Evolutionary conservation across 495 filamentous ascomycete species (phyloP).

Genomic region (Choiromyces venosus): DNA sequence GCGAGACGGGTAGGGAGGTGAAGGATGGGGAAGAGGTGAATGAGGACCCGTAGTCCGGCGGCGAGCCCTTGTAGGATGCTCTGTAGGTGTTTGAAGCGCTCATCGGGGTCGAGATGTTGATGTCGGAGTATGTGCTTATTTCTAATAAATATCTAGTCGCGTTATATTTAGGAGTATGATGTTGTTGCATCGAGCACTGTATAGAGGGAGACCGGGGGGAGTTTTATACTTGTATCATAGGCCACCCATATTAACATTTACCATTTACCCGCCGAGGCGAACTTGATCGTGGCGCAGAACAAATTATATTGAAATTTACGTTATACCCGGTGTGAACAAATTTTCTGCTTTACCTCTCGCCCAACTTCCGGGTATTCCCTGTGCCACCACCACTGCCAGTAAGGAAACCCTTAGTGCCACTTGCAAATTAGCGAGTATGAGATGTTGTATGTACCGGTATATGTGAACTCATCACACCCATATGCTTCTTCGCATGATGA

Average conservation of each 20-base stretch:
- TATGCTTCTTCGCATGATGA: background rate
- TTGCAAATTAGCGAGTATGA: background rate
- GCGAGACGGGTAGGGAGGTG: background rate
- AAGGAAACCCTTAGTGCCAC: background rate
- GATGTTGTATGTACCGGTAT: too few relatives aligned
- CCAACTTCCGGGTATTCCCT: background rate
- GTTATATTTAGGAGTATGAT: background rate
- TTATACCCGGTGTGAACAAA: background rate
- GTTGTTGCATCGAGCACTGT: background rate
- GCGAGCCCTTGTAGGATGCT: background rate
- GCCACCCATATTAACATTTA: background rate
- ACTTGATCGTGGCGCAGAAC: background rate
- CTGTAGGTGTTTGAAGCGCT: background rate
- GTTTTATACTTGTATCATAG: background rate
- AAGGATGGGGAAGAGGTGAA: background rate
- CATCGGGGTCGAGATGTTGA: background rate
- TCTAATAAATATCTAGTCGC: background rate
- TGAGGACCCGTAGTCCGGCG: background rate
- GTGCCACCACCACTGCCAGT: background rate
- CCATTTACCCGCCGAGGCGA: background rate
- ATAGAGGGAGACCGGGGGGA: background rate
- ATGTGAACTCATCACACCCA: background rate
- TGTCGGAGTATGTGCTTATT: background rate
- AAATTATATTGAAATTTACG: background rate
- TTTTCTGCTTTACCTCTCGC: background rate